Conservation (phyloP, 176 grass and related monocot genomes). For the Carex kokanica region DNA sequence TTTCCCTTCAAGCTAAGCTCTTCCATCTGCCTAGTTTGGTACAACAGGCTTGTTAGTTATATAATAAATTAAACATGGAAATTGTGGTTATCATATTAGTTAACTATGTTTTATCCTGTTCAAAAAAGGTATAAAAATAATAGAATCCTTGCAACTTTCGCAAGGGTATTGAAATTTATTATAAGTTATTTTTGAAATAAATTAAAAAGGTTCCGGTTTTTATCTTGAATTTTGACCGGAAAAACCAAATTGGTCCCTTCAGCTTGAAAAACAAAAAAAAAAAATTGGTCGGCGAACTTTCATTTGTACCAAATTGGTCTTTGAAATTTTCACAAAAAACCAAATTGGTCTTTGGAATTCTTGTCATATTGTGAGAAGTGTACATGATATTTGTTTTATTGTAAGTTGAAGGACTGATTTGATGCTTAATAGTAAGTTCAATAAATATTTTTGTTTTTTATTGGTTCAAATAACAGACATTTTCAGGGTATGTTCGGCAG, state of each 20-base stretch:
- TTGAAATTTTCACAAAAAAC: too few relatives aligned
- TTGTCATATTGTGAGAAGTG: not conserved
- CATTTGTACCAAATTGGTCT: not conserved
- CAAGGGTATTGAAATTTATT: not conserved
- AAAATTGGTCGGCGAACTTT: not conserved
- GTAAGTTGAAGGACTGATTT: not conserved
- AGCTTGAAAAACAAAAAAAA: not conserved
- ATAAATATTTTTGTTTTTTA: not conserved
- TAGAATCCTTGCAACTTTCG: not conserved
- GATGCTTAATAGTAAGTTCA: not conserved
- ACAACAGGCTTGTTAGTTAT: not conserved
- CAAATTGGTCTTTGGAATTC: not conserved
- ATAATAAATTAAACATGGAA: not conserved
- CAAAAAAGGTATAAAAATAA: not conserved
- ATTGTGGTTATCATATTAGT: not conserved
- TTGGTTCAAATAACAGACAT: not conserved
- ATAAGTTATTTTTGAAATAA: not conserved
- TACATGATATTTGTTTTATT: not conserved
- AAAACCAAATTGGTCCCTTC: not conserved
- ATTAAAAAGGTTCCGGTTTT: not conserved
- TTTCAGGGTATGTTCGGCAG: too few relatives aligned
- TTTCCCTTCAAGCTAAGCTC: slow-evolving; percentile 24
- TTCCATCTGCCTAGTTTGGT: slow-evolving; percentile 8
- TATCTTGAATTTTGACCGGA: not conserved
- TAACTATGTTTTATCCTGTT: not conserved